Conservation (phyloP, 2,329 filamentous ascomycete species). For the Aspergillus flavus region DNA sequence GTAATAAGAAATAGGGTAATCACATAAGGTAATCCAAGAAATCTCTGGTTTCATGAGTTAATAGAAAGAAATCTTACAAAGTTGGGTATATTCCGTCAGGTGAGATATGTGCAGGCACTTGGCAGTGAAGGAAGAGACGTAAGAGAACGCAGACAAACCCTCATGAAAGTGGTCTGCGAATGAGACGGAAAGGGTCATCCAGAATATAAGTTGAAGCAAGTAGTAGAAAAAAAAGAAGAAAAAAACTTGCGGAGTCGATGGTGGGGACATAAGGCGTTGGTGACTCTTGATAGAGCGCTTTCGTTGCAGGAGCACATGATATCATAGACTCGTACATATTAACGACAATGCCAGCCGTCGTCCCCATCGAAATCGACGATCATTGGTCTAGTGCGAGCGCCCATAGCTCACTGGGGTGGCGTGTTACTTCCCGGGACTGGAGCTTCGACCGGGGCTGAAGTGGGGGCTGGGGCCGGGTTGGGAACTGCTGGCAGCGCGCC, state of each 20-base stretch:
- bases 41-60: slow-evolving; percentile 3
- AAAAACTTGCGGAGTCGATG: not conserved
- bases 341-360: slow-evolving; percentile 13
- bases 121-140: slow-evolving; percentile 2
- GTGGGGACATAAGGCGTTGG: slow-evolving; percentile 4
- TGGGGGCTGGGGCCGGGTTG: slow-evolving; percentile 18
- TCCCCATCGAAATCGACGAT: slow-evolving; percentile 6
- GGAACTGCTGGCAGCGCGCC: slow-evolving; percentile 48
- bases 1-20: slow-evolving; percentile 12
- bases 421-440: slow-evolving; percentile 56
- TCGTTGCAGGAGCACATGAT: slow-evolving; percentile 24
- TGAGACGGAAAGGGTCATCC: not conserved
- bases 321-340: slow-evolving; percentile 18
- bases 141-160: not conserved
- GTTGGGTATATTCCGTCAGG: slow-evolving; percentile 16
- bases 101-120: slow-evolving; percentile 6
- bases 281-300: slow-evolving; percentile 13
- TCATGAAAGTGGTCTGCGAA: slow-evolving; percentile 1
- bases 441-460: slow-evolving; percentile 47
- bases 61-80: slow-evolving; percentile 3
- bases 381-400: not conserved
- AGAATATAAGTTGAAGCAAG: slow-evolving; percentile 2
- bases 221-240: slow-evolving; percentile 2
- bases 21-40: slow-evolving; percentile 10
- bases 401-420: slow-evolving; percentile 17